Evolutionary conservation across 2,329 filamentous ascomycete genomes (phyloP), one percentile per base, ranked within the genome.

Genomic region (Talaromyces sp.): DNA sequence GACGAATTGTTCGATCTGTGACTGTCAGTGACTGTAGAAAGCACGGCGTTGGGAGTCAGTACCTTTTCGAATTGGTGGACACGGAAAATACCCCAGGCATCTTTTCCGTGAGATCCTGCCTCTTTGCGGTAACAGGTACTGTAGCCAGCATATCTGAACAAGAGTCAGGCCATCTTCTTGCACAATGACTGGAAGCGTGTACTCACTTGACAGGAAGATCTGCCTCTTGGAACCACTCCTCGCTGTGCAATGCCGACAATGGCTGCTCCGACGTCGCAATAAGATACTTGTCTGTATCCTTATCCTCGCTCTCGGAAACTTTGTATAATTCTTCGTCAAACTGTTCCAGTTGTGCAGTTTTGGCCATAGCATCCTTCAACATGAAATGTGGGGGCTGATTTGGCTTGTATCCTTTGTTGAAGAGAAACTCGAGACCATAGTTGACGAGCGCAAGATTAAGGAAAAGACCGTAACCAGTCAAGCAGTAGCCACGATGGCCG

Each of bases 251-350:
- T 23, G 92, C 92, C 28, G 92, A 96, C 72, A 99, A 88, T 21
- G 95, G 95, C 77, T 99, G 95, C 77, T 99, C 95, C 31, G 90
- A 95, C 64, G 92, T 96, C 14, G 91, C 91, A 71, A 89, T 89
- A 40, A 87, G 77, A 72, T 87, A 88, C 80, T 97, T 97, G 80
- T 98, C 95, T 58, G 90, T 91, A 70, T 91, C 86, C 67, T 91
- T 87, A 70, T 96, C 92, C 64, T 91, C 90, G 74, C 90, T 89
- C 68, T 93, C 87, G 25, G 83, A 83, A 61, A 99, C 93, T 80
- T 98, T 98, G 84, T 99, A 99, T 58, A 99, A 82, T 77, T 98
- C 93, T 76, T 98, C 95, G 73, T 99, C 95, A 72, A 99, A 99
- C 72, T 97, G 91, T 69, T 95, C 92, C 28, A 99, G 86, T 79